Conservation (phyloP, 2,329 filamentous ascomycete genomes). For the Neonectria punicea region DNA sequence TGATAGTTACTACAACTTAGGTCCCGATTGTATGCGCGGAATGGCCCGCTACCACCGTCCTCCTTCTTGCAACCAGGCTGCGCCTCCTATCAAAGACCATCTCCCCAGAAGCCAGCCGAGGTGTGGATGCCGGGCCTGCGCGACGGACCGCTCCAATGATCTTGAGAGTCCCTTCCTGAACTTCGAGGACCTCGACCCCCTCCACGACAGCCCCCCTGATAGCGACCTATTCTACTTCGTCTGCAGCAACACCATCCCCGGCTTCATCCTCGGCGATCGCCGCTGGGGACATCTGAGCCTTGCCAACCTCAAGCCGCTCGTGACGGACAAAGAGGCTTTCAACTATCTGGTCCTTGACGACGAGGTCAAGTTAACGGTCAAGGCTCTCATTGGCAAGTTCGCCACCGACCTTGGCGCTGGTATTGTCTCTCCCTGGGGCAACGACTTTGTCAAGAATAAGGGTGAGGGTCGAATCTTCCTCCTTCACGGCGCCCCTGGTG, state of each 20-base stretch:
- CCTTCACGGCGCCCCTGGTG: constrained; percentile 63
- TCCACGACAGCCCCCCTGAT: constrained; percentile 48
- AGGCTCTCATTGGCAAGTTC: constrained; percentile 59
- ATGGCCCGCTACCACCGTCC: constrained; percentile 27
- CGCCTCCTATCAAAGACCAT: constrained; percentile 44
- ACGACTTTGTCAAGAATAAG: constrained; percentile 62
- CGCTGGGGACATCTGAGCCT: constrained; percentile 58
- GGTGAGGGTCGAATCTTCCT: constrained; percentile 62
- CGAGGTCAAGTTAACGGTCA: constrained; percentile 59
- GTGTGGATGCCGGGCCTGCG: constrained; percentile 56
- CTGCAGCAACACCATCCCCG: constrained; percentile 56
- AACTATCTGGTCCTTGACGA: constrained; percentile 61
- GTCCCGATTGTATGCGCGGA: constrained; percentile 37
- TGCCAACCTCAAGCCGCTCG: constrained; percentile 52
- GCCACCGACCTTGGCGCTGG: constrained; percentile 49
- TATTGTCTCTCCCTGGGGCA: constrained; percentile 56
- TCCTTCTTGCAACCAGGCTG: constrained; percentile 21
- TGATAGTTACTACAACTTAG: constrained; percentile 46
- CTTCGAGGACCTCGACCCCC: constrained; percentile 55
- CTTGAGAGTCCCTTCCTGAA: constrained; percentile 48
- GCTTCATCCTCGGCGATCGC: constrained; percentile 57
- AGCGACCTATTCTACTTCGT: constrained; percentile 57
- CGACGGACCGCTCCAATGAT: constrained; percentile 29
- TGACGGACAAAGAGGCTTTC: constrained; percentile 60
- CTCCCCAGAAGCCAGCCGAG: constrained; percentile 54